Conservation (phyloP, 495 filamentous ascomycete species). For the Chaetomium fimeti region DNA sequence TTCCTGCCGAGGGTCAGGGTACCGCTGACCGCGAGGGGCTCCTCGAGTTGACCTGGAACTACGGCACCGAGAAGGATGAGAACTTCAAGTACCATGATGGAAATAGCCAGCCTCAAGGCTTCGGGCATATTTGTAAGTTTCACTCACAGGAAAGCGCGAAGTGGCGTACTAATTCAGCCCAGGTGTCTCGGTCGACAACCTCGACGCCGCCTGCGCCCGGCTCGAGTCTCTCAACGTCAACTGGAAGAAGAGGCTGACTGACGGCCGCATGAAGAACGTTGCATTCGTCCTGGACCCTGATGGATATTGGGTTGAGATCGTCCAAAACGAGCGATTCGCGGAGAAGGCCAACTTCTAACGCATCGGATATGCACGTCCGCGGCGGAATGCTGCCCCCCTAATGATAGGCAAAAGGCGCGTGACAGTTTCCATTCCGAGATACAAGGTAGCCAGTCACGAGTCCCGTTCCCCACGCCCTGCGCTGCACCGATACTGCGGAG, state of each 20-base stretch:
- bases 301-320: conserved; percentile 86
- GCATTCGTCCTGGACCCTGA: conserved; percentile 93
- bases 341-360: conserved; percentile 52
- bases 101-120: conserved; percentile 87
- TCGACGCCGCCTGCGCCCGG: conserved; percentile 78
- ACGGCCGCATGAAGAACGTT: conserved; percentile 91
- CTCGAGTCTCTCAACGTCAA: conserved; percentile 78
- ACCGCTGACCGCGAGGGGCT: conserved; percentile 74
- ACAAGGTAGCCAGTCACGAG: conserved; percentile 5
- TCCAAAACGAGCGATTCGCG: conserved; percentile 67
- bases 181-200: conserved; percentile 84
- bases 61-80: conserved; percentile 89
- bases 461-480: conserved; percentile 8
- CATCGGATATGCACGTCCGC: conserved; percentile 4
- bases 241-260: conserved; percentile 93
- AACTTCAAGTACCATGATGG: conserved; percentile 87
- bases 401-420: background rate
- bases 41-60: conserved; percentile 93
- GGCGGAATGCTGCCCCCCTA: background rate
- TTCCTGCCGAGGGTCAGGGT: conserved; percentile 48
- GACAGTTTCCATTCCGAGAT: conserved; percentile 1
- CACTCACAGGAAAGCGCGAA: background rate
- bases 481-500: conserved; percentile 2
- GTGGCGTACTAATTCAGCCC: conserved; percentile 29
- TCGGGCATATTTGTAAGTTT: conserved; percentile 82